Percentiles rank a stretch among this genome's conserved stretches.
phyloP scores from a whole-genome alignment of 345 rosid genomes.

The Excoecaria agallocha region DNA sequence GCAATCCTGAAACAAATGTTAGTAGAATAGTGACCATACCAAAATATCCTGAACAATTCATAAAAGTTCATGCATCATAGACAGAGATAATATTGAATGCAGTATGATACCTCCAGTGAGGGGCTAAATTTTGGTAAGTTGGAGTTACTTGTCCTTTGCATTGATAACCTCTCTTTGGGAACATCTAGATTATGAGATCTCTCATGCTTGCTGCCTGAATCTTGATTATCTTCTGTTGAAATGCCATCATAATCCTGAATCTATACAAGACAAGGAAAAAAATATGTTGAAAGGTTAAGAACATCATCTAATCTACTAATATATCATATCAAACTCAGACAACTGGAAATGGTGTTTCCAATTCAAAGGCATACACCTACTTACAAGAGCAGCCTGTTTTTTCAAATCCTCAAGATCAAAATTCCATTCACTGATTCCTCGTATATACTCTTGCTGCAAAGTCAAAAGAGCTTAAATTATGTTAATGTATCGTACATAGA shows the following conservation, averaged over 20 bases:
- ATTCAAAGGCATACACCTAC: conserved; percentile 16
- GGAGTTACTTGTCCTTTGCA: background rate
- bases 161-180: conserved; percentile 36
- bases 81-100: background rate
- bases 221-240: conserved; percentile 40
- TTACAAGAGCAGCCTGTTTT: conserved; percentile 89
- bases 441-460: conserved; percentile 88
- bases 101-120: background rate
- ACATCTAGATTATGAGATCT: conserved; percentile 19
- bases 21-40: background rate
- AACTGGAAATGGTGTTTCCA: conserved; percentile 6
- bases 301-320: background rate
- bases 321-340: background rate
- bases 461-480: background rate
- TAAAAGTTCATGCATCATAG: background rate
- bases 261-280: conserved; percentile 23
- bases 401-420: conserved; percentile 95
- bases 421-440: conserved; percentile 97
- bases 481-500: background rate
- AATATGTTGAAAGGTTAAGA: background rate
- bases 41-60: background rate
- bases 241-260: conserved; percentile 62
- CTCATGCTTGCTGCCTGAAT: background rate
- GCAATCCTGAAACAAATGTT: conserved; percentile 56
- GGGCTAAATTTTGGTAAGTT: background rate